Evolutionary conservation across 169 alveolate genomes (phyloP), one percentile per base, ranked within the genome.

Genomic region (Perkinsus marinus): DNA sequence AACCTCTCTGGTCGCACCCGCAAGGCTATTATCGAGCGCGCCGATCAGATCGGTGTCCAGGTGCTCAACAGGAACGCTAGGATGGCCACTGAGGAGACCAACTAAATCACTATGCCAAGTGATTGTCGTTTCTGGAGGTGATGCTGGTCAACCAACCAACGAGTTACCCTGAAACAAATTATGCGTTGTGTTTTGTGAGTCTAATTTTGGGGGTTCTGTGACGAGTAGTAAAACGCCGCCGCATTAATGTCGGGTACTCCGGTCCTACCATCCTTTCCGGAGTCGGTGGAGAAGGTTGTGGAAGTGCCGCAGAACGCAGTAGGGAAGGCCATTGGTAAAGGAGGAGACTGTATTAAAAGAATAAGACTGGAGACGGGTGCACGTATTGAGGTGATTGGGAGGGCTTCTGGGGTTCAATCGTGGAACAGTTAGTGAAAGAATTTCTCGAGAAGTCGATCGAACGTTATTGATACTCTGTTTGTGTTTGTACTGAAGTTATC

Each of bases 1-100:
- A 96, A 95, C 93, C 98, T 98, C 26, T 97, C 99, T 89, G 96
- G 98, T 92, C 95, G 96, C 93, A 97, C 96, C 96, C 96, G 99
- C 93, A 95, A 96, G 92, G 97, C 94, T 92, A 95, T 98, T 91
- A 94, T 98, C 90, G 98, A 97, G 96, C 95, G 99, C 92, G 99
- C 99, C 39, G 97, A 96, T 89, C 98, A 98, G 95, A 96, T 98
- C 91, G 97, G 97, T 94, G 95, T 98, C 90, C 95, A 95, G 89
- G 99, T 98, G 92, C 95, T 96, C 92, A 98, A 98, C 95, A 96
- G 95, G 92, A 95, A 94, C 90, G 97, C 98, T 57, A 95, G 96
- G 92, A 94, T 96, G 91, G 94, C 93, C 89, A 30, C 79, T 26
- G 79, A 57, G 79, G 79, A 57, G 79, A 57, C 79, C 34, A 57